Percentiles rank a stretch among this genome's conserved stretches.
These are phyloP conservation scores for Casuarina cunninghamiana DNA, from an alignment of 306 rosid genomes.

Conservation along the genomic window DNA sequence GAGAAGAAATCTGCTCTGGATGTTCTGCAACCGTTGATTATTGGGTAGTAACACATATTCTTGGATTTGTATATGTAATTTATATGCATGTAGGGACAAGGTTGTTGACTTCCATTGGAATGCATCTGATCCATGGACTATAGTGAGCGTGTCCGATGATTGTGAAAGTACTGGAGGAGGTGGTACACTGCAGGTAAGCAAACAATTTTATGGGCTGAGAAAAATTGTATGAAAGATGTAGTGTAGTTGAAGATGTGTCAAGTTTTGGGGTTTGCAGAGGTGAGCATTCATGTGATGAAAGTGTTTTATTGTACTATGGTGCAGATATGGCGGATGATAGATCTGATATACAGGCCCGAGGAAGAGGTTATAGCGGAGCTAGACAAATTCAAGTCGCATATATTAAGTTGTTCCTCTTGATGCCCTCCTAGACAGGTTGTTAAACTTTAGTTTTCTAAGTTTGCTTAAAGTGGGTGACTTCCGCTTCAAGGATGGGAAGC, in stretches of 20 bases:
- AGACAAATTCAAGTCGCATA: conserved; percentile 42
- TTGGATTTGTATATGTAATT: background rate
- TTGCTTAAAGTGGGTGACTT: background rate
- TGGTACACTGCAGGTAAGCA: conserved; percentile 83
- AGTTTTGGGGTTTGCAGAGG: background rate
- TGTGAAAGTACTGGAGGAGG: conserved; percentile 88
- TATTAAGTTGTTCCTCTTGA: conserved; percentile 27
- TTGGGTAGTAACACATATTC: background rate
- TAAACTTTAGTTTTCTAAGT: background rate
- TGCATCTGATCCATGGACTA: conserved; percentile 94
- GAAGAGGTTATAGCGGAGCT: conserved; percentile 62
- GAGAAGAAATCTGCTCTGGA: background rate
- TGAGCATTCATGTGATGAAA: background rate
- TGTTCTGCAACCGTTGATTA: background rate
- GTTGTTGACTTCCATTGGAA: conserved; percentile 95
- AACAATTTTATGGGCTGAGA: background rate
- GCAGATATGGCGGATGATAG: conserved; percentile 81
- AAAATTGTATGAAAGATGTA: background rate
- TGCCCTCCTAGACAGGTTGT: background rate
- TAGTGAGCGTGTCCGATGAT: conserved; percentile 96
- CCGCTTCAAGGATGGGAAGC: background rate
- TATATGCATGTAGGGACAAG: conserved; percentile 65
- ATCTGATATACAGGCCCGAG: conserved; percentile 60
- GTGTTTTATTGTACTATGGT: background rate
- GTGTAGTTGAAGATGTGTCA: background rate